Conservation (phyloP, 73 alveolate species). For the Durusdinium trenchii region DNA sequence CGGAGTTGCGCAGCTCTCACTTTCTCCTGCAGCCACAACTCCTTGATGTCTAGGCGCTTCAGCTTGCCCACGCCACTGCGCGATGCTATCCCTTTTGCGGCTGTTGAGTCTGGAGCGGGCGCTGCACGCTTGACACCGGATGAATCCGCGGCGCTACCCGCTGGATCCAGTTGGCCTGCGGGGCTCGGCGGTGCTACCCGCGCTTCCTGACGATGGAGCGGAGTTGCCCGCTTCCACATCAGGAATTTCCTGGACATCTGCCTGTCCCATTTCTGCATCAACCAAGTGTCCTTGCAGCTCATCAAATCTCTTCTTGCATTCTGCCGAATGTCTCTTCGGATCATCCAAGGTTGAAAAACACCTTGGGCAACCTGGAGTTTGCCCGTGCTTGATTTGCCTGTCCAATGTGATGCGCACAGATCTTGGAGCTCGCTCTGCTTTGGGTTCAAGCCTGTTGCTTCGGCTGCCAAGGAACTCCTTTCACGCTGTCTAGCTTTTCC, state of each 20-base stretch:
- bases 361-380: background rate
- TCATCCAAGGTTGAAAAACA: background rate
- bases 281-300: background rate
- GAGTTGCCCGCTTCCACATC: slow-evolving; percentile 2
- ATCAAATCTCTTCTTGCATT: background rate
- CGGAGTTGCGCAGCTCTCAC: background rate
- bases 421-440: background rate
- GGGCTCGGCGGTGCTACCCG: slow-evolving; percentile 23
- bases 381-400: background rate
- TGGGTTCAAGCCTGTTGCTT: background rate
- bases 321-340: background rate
- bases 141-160: slow-evolving; percentile 8
- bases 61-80: slow-evolving; percentile 25
- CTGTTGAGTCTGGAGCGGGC: background rate
- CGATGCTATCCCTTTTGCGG: slow-evolving; percentile 7
- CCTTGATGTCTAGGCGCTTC: background rate
- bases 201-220: background rate
- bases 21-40: slow-evolving; percentile 21
- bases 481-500: background rate
- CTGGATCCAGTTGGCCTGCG: too few relatives aligned
- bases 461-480: slow-evolving; percentile 9
- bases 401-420: background rate
- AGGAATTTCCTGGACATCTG: background rate
- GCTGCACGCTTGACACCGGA: background rate
- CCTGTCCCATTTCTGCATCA: background rate